Base-by-base conservation (phyloP, 768 basidiomycete genomes). In the Phaffia australis region DNA sequence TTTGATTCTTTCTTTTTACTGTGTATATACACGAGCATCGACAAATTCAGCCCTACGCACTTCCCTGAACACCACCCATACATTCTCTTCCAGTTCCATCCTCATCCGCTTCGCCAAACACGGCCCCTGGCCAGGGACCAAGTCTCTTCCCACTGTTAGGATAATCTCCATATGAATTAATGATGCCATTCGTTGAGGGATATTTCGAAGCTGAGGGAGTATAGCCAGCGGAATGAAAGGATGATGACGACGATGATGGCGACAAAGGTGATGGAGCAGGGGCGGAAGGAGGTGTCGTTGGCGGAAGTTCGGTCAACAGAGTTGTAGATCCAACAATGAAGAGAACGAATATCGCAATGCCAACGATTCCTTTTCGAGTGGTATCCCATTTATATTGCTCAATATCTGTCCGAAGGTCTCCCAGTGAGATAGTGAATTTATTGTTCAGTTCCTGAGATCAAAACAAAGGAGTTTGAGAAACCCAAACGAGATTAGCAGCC, bases 381-480 rank as follows among this genome's bases (percentile, higher is more conserved):
- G 74, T 73, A 56, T 79, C 76, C 78, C 78, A 79, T 70, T 78
- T 78, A 48, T 75, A 76, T 51, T 75, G 72, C 65, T 80, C 79
- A 48, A 79, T 77, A 63, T 79, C 78, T 1, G 79, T 78, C 18
- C 77, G 71, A 15, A 77, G 69, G 60, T 80, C 79, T 23, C 76
- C 76, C 2, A 80, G 69, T 0, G 76, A 71, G 65, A 80, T 77
- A 2, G 78, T 79, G 61, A 78, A 79, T 69, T 79, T 80, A 70
- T 76, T 77, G 72, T 78, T 78, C 62, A 79, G 75, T 65, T 79
- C 78, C 76, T 78, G 66, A 19, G 48, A 61, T 48, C 14, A 46
- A 60, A n/a, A 23, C 7, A n/a, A 16, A 46, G 16, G 9, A 21
- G 48, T 27, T 15, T 42, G 29, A 32, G 51, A n/a, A n/a, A n/a